These are phyloP conservation scores for Epithemia pelagica DNA, from an alignment of 108 stramenopile species.

Conservation along the genomic window DNA sequence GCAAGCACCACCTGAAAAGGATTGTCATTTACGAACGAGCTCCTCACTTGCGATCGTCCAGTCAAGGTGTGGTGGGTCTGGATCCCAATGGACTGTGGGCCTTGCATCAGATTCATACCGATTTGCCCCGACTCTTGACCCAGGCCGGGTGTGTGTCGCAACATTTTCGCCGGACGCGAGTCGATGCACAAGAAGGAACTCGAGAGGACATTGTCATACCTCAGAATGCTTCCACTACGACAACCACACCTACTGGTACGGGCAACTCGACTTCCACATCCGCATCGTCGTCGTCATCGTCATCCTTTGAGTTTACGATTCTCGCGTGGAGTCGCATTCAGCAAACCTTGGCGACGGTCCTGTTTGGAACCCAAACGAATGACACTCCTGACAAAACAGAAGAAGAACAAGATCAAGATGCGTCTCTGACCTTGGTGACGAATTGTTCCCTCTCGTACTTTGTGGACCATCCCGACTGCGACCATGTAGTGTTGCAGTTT, in stretches of 20 bases:
- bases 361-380: too few species aligned
- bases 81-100: conserved; percentile 3
- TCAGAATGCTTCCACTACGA: too few species aligned
- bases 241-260: too few species aligned
- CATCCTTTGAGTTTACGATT: background rate
- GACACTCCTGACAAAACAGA: too few species aligned
- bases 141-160: background rate
- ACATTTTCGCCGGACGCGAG: too few species aligned
- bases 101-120: background rate
- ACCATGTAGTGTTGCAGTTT: background rate
- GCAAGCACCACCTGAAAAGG: background rate
- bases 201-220: background rate
- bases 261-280: too few species aligned
- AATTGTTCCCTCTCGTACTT: background rate
- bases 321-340: background rate
- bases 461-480: background rate
- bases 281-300: too few species aligned
- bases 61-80: background rate
- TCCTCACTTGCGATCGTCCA: background rate
- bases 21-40: background rate
- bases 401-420: background rate
- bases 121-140: background rate
- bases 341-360: background rate
- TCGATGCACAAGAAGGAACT: background rate
- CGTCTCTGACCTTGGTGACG: background rate